Evolutionary conservation across 495 filamentous ascomycete species (phyloP), one percentile per base, ranked within the genome.

Genomic region (Penicillium steckii): DNA sequence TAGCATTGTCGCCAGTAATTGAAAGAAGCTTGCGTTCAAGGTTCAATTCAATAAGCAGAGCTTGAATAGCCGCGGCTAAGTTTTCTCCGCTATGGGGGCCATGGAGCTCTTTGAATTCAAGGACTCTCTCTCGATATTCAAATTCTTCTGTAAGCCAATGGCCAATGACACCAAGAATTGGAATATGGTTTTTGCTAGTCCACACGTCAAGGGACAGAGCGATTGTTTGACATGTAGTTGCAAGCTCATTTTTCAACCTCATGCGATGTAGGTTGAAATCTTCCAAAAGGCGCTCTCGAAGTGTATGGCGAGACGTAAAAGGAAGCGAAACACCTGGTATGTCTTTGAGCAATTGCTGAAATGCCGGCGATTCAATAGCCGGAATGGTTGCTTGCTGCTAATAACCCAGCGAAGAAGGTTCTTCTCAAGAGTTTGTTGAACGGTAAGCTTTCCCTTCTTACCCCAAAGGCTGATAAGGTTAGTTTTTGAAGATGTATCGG

Each of bases 121-220:
- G 38, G 19, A 49, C 22, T 55, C 35, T 54, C 37, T 55, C 52
- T 24, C 40, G 32, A 27, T 55, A 55, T 22, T 23, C 32, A 43
- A 55, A 55, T 40, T 55, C 45, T 15, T 55, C 52, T 26, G 52
- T 55, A 19, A 55, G 52, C 45, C 52, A 49, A 55, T 55, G 51
- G 21, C 51, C 51, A n/a, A 53, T 48, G 6, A 53, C 42, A 13
- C 42, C 51, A 25, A 53, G 30, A 40, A 53, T 48, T 18, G 44
- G 51, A 48, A 53, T 29, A 37, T 53, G 43, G 46, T 53, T 53
- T 27, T 53, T 13, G 51, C 51, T 53, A 27, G 44, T 48, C 51
- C 44, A 53, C 21, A 53, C 22, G 32, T 55, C 46, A 12, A 50
- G 12, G 9, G 51, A 54, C n/a, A 54, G 22, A n/a, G 44, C 51